Base-by-base conservation (phyloP, 2,329 filamentous ascomycete genomes). In the Alternaria brassicae region DNA sequence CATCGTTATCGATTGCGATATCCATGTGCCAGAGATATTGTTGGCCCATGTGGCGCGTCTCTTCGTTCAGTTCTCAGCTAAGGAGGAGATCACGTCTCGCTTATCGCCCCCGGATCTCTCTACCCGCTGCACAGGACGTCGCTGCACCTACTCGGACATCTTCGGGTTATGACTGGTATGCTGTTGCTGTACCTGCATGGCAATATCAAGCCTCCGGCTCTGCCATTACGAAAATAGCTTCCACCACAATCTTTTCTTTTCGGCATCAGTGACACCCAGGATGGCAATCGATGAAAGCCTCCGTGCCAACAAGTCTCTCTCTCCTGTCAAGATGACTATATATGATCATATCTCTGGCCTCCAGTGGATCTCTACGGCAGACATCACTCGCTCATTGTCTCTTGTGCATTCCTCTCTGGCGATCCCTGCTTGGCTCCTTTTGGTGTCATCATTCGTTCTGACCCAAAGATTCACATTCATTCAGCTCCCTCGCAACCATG, bases 391-490 rank as follows among this genome's bases (percentile, higher is more conserved):
- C 15, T 41, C 28, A 41, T 44, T 34, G 37, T 42, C 37, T 19
- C 17, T 40, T 32, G 37, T 36, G 27, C 21, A 15, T 7, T 30
- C 40, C 27, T 44, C 19, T n/a, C 6, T 50, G 23, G 13, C 23
- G n/a, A n/a, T 27, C 2, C 28, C 36, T 41, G 28, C 4, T 28
- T 9, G 3, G 2, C 15, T 10, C 39, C 23, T 32, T 12, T 13
- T 37, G 13, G 27, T 21, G 41, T 37, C 53, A 50, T 56, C 53
- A 56, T 25, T 51, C 45, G 23, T 50, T 51, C 37, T 51, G 45
- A 40, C 47, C 3, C 39, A 6, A 30, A 39, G 10, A 1, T 27
- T 13, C 6, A 21, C 52, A 47, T 15, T 54, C 41, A 27, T 44
- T 56, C n/a, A 37, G 5, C 12, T 32, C 37, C 10, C n/a, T 25